Conservation (phyloP, 306 rosid genomes). For the Cucumis cinereus region DNA sequence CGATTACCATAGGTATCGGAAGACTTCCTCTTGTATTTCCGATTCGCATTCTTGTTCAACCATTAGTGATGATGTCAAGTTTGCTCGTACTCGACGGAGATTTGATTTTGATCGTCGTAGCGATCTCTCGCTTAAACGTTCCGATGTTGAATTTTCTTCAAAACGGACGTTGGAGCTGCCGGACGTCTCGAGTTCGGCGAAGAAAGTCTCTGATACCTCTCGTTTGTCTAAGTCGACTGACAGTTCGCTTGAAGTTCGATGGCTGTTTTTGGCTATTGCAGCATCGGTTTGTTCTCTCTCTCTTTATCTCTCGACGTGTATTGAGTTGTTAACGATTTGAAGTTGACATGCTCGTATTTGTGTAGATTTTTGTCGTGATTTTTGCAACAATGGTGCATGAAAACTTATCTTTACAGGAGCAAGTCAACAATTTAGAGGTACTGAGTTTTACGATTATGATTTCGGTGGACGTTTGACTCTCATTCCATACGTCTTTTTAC, state of each 20-base stretch:
- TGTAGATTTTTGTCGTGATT: slow-evolving; percentile 37
- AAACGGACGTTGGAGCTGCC: slow-evolving; percentile 10
- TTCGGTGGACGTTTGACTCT: background rate
- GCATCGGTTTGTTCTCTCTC: slow-evolving; percentile 17
- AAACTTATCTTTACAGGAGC: slow-evolving; percentile 33
- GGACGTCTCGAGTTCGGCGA: slow-evolving; percentile 13
- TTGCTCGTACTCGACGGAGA: slow-evolving; percentile 34
- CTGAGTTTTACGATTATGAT: background rate
- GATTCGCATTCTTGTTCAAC: slow-evolving; percentile 11
- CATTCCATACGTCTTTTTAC: background rate
- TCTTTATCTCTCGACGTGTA: background rate
- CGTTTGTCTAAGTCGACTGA: slow-evolving; percentile 9
- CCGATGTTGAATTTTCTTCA: background rate
- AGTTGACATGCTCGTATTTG: background rate
- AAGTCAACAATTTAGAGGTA: slow-evolving; percentile 55
- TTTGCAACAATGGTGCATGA: slow-evolving; percentile 40
- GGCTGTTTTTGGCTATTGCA: slow-evolving; percentile 26
- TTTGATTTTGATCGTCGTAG: slow-evolving; percentile 23
- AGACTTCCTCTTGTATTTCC: background rate
- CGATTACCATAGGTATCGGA: slow-evolving; percentile 8
- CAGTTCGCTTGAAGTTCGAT: slow-evolving; percentile 14
- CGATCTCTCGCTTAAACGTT: background rate
- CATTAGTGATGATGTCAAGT: slow-evolving; percentile 3
- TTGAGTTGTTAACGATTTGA: background rate
- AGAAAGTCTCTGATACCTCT: slow-evolving; percentile 12